Base-by-base conservation (phyloP, 1,139 yeast species). In the Yamadazyma triangularis region DNA sequence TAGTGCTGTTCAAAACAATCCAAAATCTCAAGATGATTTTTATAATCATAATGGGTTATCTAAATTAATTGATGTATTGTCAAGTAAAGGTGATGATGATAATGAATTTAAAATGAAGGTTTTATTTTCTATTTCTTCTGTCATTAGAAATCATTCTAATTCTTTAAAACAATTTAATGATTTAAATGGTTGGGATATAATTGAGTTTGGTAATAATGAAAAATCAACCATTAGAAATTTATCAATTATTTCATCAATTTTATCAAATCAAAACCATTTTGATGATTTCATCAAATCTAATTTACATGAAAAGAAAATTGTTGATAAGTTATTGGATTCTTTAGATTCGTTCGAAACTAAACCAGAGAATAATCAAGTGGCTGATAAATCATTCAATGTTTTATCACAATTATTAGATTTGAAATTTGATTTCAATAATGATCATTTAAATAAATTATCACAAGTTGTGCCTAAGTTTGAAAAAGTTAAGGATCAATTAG, bases 1-100 rank as follows among this genome's bases (percentile, higher is more conserved):
- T 2, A 84, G 91, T 1, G 95, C 97, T 0, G 94, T 85, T 2
- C 98, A 91, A 56, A 91, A 91, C 53, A 91, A 91, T 52, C 78
- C 77, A 2, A 72, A 70, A 36, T 68, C 89, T 4, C 96, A 88
- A 56, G 65, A 69, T 32, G 84, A 75, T 33, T 81, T 79, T 42
- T 47, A 66, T 24, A 69, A 73, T 36, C 64, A 79, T 36, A 64
- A 58, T 13, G 82, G 82, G 1, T 56, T 81, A 29, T 45, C 53
- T 11, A 58, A 55, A 30, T 58, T 81, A 35, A 57, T 81, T 14
- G 41, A 50, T 2, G 45, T 77, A 12, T 70, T 49, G 8, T 32
- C 45, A 2, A 48, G 44, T 23, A n/a, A n/a, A n/a, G n/a, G n/a
- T n/a, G 35, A 42, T 1, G 31, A 42, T 6, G 60, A 60, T 12